phyloP scores from a whole-genome alignment of 1,139 yeast genomes.

The Kurtzmaniella quercitrusa region DNA sequence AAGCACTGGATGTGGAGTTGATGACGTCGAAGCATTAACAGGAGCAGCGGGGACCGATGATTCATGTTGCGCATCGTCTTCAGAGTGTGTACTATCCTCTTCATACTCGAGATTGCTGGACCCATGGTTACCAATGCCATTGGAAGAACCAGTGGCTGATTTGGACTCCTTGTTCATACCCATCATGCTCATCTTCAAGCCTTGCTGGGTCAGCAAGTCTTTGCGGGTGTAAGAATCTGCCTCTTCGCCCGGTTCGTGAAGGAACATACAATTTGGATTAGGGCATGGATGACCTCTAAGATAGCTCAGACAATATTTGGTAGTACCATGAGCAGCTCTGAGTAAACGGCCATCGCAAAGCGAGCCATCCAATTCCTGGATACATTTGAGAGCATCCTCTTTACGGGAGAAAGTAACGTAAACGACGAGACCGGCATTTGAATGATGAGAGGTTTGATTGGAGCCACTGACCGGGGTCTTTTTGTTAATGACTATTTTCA shows the following conservation, averaged over 20 bases:
- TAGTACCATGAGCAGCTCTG: slow-evolving; percentile 97
- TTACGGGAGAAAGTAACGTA: slow-evolving; percentile 90
- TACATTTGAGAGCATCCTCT: slow-evolving; percentile 93
- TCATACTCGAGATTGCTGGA: slow-evolving; percentile 11
- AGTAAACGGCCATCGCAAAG: slow-evolving; percentile 83
- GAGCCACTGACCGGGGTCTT: slow-evolving; percentile 43
- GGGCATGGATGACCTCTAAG: slow-evolving; percentile 95
- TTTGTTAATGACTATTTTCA: slow-evolving; percentile 88
- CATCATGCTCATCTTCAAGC: slow-evolving; percentile 55
- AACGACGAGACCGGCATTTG: slow-evolving; percentile 83
- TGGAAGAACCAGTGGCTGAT: slow-evolving; percentile 6
- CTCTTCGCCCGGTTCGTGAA: slow-evolving; percentile 99
- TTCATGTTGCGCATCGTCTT: slow-evolving; percentile 11
- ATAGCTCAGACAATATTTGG: slow-evolving; percentile 95
- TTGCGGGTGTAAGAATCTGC: slow-evolving; percentile 95
- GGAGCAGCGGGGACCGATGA: slow-evolving; percentile 22
- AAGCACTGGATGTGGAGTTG: slow-evolving; percentile 30
- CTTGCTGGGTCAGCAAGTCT: slow-evolving; percentile 81
- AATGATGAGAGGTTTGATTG: slow-evolving; percentile 28
- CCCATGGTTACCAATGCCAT: slow-evolving; percentile 1
- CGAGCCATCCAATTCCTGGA: slow-evolving; percentile 91
- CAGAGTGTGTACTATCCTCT: slow-evolving; percentile 15
- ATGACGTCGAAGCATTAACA: slow-evolving; percentile 11
- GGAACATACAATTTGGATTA: slow-evolving; percentile 97
- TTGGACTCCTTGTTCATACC: slow-evolving; percentile 19